Evolutionary conservation across 2,329 filamentous ascomycete species (phyloP), one percentile per base, ranked within the genome.

Genomic region (Exserohilum turcica): DNA sequence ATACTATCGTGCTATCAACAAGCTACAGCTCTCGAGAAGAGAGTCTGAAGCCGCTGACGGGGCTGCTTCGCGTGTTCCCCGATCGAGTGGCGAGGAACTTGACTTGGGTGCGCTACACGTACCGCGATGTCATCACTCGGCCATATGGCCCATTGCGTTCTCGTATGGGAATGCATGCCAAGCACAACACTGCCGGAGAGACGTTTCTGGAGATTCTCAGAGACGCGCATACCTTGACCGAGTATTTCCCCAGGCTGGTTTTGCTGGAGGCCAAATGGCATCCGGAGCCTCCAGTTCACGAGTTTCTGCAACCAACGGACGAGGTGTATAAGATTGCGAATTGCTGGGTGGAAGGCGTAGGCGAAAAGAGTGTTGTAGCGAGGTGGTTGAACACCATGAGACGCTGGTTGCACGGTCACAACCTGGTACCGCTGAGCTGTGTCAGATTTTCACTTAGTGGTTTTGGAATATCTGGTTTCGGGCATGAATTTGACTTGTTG

Each of bases 61-160:
- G 51, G 7, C 46, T 43, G 1, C 43, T 68, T 18, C 49, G 61
- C 7, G 18, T 67, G 3, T 61, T 67, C 16, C 65, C 65, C 0
- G 54, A 56, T 9, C 50, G 33, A 21, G 48, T 47, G 5, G 49
- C 48, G 5, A 37, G 47, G 31, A 48, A 31, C 21, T 43, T 39
- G 50, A 52, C 36, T 2, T 15, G 24, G 9, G 43, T 52, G 29
- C 47, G 33, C 32, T 12, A 55, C 15, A 12, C 21, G 5, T 55
- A 52, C 5, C 38, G 43, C 5, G 19, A 49, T 18, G 16, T n/a
- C 3, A 8, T 43, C 43, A 35, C 18, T n/a, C 39, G 27, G 31
- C 16, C 3, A 19, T 2, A 9, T 18, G 16, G 48, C 0, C 15
- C 3, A 3, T 37, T 9, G n/a, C 43, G 43, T 16, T 16, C 13